A percentile compares a stretch with the other conserved stretches of the same genome.
Evolutionary conservation across 768 basidiomycete genomes (phyloP).

Genomic region (Lyophyllum shimeji): DNA sequence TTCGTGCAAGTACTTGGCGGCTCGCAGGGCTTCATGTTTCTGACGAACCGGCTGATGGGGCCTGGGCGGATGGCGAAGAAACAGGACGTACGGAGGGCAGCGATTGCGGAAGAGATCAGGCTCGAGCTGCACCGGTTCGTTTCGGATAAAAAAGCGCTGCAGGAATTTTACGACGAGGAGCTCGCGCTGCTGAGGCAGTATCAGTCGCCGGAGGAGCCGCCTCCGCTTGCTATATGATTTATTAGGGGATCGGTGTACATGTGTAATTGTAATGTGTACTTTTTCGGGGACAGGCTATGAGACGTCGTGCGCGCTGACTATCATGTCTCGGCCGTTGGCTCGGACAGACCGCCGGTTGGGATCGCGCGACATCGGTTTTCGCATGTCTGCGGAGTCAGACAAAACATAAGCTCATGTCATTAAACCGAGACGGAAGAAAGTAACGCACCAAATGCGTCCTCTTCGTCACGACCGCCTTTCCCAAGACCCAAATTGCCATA

Average conservation of each 20-base stretch:
- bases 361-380: conserved; percentile 72
- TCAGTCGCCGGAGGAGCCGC: conserved; percentile 47
- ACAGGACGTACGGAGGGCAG: conserved; percentile 55
- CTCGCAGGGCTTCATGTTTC: conserved; percentile 78
- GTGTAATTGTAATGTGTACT: conserved; percentile 1
- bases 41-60: conserved; percentile 85
- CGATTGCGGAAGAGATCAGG: conserved; percentile 63
- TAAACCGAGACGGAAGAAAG: neutral
- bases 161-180: conserved; percentile 73
- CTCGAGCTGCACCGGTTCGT: conserved; percentile 65
- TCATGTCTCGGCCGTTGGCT: conserved; percentile 69
- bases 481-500: conserved; percentile 78
- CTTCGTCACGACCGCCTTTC: conserved; percentile 77
- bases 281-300: conserved; percentile 31
- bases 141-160: conserved; percentile 50
- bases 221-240: conserved; percentile 46
- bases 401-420: neutral
- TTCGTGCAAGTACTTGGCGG: conserved; percentile 88
- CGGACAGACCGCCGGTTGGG: conserved; percentile 62
- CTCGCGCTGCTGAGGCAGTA: conserved; percentile 42
- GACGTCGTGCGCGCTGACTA: conserved; percentile 63
- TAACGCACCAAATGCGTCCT: conserved; percentile 84
- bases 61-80: conserved; percentile 64
- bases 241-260: conserved; percentile 2
- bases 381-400: conserved; percentile 47